Base-by-base conservation (phyloP, 208 protist species). In the Borovskyia barvae region DNA sequence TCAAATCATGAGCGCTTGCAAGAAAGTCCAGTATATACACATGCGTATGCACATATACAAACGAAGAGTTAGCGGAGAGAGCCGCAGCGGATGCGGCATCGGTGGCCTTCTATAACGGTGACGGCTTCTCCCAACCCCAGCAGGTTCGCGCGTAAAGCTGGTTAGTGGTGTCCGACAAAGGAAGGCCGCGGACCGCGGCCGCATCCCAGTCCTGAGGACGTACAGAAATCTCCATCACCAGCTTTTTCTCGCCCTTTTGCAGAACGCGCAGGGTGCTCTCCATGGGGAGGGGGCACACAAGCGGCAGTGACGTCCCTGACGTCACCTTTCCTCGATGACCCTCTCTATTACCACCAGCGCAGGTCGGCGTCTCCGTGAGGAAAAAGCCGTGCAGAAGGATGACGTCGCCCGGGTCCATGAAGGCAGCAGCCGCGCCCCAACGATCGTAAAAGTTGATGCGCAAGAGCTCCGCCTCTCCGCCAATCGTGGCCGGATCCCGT, bases 381-480 rank as follows among this genome's bases (percentile, higher is more conserved):
- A 20, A 53, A 29, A 63, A 65, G 19, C 80, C 77, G 17, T 56
- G 66, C 15, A 93, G 66, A 8, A 82, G 32, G 12, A 93, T 22
- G 28, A 82, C 73, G 45, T 90, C 86, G 24, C 77, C 82, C 2
- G 57, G 48, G 30, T 87, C 79, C 12, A 86, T 56, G 56, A 93
- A 93, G 30, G 77, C 62, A 12, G 80, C 82, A 1, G 66, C 83
- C 41, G 62, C 59, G 6, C 77, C 86, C 86, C 82, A 93, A 30
- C 80, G 64, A 29, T 81, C 72, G 53, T 85, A 87, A 58, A 90
- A 88, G 61, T 88, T 76, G 25, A 88, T 47, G 43, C 76, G 74
- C 22, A 85, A 56, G 6, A 32, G 39, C 1, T 17, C 39, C 9
- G 29, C 52, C 26, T 17, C 43, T 29, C 36, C 51, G 52, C 22